Evolutionary conservation across 2,329 filamentous ascomycete species (phyloP).

Genomic region (Thelonectria olida): DNA sequence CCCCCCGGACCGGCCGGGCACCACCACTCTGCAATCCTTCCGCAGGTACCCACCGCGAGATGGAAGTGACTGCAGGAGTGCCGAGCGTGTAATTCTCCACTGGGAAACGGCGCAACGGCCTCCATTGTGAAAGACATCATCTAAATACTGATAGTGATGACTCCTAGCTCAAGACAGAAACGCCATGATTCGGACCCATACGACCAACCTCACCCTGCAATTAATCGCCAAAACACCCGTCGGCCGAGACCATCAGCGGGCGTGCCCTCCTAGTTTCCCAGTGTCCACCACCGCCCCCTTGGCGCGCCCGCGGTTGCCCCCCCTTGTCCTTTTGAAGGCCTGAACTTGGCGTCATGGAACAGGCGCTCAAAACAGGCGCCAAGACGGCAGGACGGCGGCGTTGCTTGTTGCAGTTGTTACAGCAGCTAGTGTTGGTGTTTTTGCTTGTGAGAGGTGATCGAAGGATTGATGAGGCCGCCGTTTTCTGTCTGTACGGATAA

Average conservation of each 20-base stretch:
- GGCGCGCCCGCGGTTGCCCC: not conserved
- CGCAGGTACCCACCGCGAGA: not conserved
- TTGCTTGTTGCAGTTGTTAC: not conserved
- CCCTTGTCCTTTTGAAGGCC: too few species aligned
- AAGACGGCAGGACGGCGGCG: conserved; percentile 24
- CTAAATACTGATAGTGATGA: too few species aligned
- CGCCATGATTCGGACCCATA: too few species aligned
- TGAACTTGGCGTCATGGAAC: not conserved
- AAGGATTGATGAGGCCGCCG: not conserved
- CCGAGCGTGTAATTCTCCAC: not conserved
- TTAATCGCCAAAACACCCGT: not conserved
- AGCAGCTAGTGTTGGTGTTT: not conserved
- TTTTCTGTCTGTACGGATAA: too few species aligned
- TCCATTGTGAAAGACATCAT: too few species aligned
- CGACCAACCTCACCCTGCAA: not conserved
- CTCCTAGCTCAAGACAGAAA: too few species aligned
- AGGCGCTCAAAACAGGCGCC: conserved; percentile 4
- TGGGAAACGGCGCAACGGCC: not conserved
- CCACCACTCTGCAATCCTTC: not conserved
- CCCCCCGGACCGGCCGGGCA: not conserved
- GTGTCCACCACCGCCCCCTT: not conserved
- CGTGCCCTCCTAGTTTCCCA: too few species aligned
- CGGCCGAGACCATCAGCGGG: too few species aligned
- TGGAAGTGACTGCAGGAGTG: not conserved
- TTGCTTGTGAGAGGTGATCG: not conserved